phyloP scores from a whole-genome alignment of 345 rosid species.

The Citrus maxima region DNA sequence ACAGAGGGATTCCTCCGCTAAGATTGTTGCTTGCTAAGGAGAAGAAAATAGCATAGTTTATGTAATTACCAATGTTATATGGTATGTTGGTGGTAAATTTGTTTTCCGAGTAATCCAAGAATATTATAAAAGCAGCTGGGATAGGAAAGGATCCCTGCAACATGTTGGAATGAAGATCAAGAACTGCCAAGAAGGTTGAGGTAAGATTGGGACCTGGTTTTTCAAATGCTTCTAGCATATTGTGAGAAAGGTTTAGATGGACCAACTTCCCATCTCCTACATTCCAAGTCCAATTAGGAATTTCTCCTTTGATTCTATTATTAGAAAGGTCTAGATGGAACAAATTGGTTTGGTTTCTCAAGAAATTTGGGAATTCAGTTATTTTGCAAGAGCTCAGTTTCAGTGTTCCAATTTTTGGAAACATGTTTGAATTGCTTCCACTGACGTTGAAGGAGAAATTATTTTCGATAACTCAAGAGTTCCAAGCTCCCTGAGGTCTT shows the following conservation, averaged over 20 bases:
- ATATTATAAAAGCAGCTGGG: not conserved
- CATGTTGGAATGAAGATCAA: not conserved
- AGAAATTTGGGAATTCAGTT: conserved; percentile 19
- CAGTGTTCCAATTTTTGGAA: not conserved
- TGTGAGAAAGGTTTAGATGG: not conserved
- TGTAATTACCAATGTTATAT: not conserved
- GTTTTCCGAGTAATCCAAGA: not conserved
- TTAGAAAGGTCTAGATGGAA: conserved; percentile 1
- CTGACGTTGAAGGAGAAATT: not conserved
- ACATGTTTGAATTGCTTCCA: not conserved
- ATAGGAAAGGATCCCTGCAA: not conserved
- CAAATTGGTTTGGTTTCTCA: conserved; percentile 1
- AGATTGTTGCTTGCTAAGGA: not conserved
- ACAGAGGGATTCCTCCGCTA: not conserved
- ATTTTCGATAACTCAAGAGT: not conserved
- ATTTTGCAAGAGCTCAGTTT: conserved; percentile 24
- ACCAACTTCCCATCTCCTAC: not conserved
- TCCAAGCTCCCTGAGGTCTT: not conserved
- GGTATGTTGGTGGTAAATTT: not conserved
- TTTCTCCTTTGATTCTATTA: conserved; percentile 17
- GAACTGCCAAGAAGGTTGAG: not conserved
- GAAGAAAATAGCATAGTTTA: not conserved
- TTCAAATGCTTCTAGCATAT: conserved; percentile 8
- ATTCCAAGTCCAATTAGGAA: conserved; percentile 21
- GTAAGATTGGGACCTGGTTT: not conserved